Percentiles rank a stretch among this genome's conserved stretches.
Conservation (phyloP, 2,329 filamentous ascomycete species). For the Aspergillus fumigatus region DNA sequence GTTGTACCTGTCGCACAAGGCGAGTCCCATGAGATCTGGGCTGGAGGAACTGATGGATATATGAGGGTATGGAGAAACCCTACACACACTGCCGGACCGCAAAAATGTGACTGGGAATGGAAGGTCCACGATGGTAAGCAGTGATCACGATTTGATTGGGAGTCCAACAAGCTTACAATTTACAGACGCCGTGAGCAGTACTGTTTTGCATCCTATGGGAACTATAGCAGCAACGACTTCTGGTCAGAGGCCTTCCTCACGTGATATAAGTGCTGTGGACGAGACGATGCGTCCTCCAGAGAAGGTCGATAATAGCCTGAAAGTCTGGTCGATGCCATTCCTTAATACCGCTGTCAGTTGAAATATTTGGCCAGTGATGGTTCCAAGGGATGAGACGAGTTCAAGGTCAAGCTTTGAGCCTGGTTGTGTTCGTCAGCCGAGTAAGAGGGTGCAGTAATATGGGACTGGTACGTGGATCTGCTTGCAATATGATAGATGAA, state of each 20-base stretch:
- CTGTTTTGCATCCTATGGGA: slow-evolving; percentile 44
- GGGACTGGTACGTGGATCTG: background rate
- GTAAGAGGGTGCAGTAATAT: background rate
- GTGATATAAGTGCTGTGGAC: slow-evolving; percentile 15
- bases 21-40: slow-evolving; percentile 53
- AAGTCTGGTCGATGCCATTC: slow-evolving; percentile 37
- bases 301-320: slow-evolving; percentile 34
- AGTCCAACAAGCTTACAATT: slow-evolving; percentile 10
- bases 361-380: background rate
- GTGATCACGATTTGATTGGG: background rate
- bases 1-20: slow-evolving; percentile 34
- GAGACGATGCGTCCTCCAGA: background rate
- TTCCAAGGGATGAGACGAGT: background rate
- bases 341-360: slow-evolving; percentile 1
- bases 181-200: slow-evolving; percentile 43
- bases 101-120: slow-evolving; percentile 41
- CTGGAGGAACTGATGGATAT: slow-evolving; percentile 54
- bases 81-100: slow-evolving; percentile 35
- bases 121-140: slow-evolving; percentile 43
- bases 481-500: background rate
- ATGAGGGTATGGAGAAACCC: slow-evolving; percentile 50
- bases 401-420: background rate
- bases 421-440: background rate
- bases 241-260: slow-evolving; percentile 36
- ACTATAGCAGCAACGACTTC: slow-evolving; percentile 48